Base-by-base conservation (phyloP, 495 filamentous ascomycete species). In the Talaromyces proteolyticus region DNA sequence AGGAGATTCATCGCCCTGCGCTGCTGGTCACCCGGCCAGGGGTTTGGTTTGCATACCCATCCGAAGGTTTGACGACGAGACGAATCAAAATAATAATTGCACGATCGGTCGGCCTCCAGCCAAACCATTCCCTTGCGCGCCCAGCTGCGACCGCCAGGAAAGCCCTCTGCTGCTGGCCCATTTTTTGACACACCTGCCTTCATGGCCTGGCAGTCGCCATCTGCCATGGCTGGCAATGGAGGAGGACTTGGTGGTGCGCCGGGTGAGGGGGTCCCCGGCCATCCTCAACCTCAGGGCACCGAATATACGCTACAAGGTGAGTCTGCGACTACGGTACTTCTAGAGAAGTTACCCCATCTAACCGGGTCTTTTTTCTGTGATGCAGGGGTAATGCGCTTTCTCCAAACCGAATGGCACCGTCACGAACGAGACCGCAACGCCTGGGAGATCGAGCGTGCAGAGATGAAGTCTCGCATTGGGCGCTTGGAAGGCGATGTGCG, bases 381-480 rank as follows among this genome's bases (percentile, higher is more conserved):
- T 40, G 29, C 56, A 97, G 92, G 93, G 61, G 93, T 99, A 29
- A 99, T 99, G 93, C 91, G 93, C 65, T 97, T 97, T 66, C 83
- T 99, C 26, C 94, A 97, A 73, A 92, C 91, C 29, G 93, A 99
- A 80, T 97, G 93, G 93, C 94, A 99, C 67, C 85, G 89, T 55
- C 92, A 97, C 61, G 93, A 99, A 66, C 88, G 93, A 69, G 94
- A 96, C 59, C 86, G 94, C 58, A 99, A 99, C 67, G 86, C 89
- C 18, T 99, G 93, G 93, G 93, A 97, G 61, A 98, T 98, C 63
- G 93, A 98, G 70, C 84, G 89, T 61, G 93, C 94, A 52, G 93
- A 97, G 74, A 98, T 98, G 93, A 97, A 96, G 70, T 90, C 88
- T 54, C 84, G 92, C 64, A 96, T 98, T 69, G 93, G 91, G n/a